A percentile compares a stretch with the other conserved stretches of the same genome.
Conservation (phyloP, 106 monocot species). For the Allium sativum region DNA sequence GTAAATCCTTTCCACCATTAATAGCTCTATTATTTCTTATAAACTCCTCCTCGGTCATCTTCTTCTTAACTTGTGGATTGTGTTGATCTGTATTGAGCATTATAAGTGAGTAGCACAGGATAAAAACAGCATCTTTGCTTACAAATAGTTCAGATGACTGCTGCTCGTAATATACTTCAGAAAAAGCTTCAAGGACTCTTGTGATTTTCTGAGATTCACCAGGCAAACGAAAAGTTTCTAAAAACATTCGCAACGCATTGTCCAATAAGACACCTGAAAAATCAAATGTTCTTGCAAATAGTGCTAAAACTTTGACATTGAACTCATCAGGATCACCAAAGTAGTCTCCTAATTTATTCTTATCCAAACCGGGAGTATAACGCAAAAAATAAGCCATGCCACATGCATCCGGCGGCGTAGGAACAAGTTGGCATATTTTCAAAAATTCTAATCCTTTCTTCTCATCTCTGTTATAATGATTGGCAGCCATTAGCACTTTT, state of each 20-base stretch:
- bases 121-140: slow-evolving; percentile 62
- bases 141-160: slow-evolving; percentile 55
- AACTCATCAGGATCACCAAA: slow-evolving; percentile 70
- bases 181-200: slow-evolving; percentile 79
- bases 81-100: slow-evolving; percentile 51
- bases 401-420: slow-evolving; percentile 39
- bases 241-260: slow-evolving; percentile 56
- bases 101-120: slow-evolving; percentile 84
- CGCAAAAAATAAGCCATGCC: slow-evolving; percentile 68
- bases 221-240: slow-evolving; percentile 78
- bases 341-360: slow-evolving; percentile 75
- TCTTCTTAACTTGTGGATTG: slow-evolving; percentile 95
- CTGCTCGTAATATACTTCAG: slow-evolving; percentile 70
- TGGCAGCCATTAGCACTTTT: slow-evolving; percentile 56
- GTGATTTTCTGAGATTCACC: slow-evolving; percentile 98
- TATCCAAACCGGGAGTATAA: slow-evolving; percentile 75
- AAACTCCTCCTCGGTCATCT: slow-evolving; percentile 97
- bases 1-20: slow-evolving; percentile 66
- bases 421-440: slow-evolving; percentile 33
- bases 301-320: slow-evolving; percentile 58
- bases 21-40: slow-evolving; percentile 81
- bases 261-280: slow-evolving; percentile 64
- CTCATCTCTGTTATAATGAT: slow-evolving; percentile 80
- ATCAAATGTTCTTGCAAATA: slow-evolving; percentile 59
- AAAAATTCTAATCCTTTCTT: slow-evolving; percentile 75